Conservation (phyloP, 1,284 basidiomycete genomes). For the Gomphus bonarii region DNA sequence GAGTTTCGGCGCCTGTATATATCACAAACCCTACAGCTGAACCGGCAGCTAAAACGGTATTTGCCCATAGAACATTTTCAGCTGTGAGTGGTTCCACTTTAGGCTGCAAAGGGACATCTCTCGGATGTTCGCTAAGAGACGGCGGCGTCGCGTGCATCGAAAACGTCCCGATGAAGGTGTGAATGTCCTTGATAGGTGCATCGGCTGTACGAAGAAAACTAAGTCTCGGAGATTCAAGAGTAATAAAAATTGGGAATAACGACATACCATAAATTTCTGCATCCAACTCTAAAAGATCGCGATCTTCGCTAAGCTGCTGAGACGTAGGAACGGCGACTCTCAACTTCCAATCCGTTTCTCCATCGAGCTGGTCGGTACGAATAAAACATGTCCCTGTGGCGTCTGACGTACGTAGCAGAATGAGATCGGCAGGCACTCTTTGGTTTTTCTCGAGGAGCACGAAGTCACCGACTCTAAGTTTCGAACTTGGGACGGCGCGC, state of each 20-base stretch:
- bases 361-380: constrained; percentile 95
- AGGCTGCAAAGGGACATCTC: constrained; percentile 49
- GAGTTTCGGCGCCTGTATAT: constrained; percentile 91
- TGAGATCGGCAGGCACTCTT: constrained; percentile 90
- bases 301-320: constrained; percentile 62
- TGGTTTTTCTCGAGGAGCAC: constrained; percentile 94
- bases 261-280: constrained; percentile 75
- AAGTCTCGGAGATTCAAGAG: constrained; percentile 9
- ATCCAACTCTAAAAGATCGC: constrained; percentile 61
- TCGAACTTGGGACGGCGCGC: constrained; percentile 78
- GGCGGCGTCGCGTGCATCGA: constrained; percentile 57
- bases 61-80: constrained; percentile 95
- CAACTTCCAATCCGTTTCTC: constrained; percentile 99
- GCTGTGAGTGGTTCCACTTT: constrained; percentile 75
- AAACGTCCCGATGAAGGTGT: constrained; percentile 90
- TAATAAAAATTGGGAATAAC: too few relatives aligned
- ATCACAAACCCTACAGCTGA: constrained; percentile 88
- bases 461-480: constrained; percentile 86
- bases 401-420: constrained; percentile 83
- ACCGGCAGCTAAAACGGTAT: constrained; percentile 94
- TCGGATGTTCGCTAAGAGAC: constrained; percentile 33
- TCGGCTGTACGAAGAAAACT: constrained; percentile 44
- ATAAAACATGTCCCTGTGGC: constrained; percentile 92
- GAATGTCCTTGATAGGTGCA: constrained; percentile 93
- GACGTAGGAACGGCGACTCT: constrained; percentile 81